Evolutionary conservation across 345 rosid genomes (phyloP), one percentile per base, ranked within the genome.

Genomic region (Populus simonii): DNA sequence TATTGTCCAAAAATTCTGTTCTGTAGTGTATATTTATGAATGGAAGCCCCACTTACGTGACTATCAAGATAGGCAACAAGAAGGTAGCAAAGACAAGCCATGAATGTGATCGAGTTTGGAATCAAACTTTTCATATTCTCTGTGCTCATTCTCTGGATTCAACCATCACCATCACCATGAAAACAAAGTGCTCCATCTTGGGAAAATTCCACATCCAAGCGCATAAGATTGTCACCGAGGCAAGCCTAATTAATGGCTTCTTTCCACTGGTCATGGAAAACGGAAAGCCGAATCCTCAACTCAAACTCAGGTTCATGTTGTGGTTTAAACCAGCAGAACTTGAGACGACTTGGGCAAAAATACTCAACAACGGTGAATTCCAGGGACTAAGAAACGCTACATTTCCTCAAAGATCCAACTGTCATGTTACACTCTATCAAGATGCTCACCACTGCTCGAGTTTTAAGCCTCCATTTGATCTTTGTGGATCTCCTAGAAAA

Each of bases 321-420:
- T 92, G 97, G 94, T 94, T 92, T 81, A 94, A 89, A 83, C 95
- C 97, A 27, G 97, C 95, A 55, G 88, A 84, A 70, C 70, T 81
- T 55, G 97, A 93, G 80, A 89, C 80, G 2, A 86, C 83, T 27
- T 93, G 98, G 97, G 68, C 83, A 11, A 81, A 78, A 66, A 25
- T 90, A 47, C 70, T 89, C 7, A 45, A 49, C 12, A 74, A 66
- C n/a, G 87, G 85, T 61, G 83, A 86, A 61, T 92, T 87, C 78
- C 81, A 86, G 63, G 95, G 97, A n/a, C 78, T 92, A 6, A 83
- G 81, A 39, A 90, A 90, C 75, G 89, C 93, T n/a, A 80, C 89
- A 35, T 93, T 93, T 80, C 97, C 94, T 39, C 94, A 82, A 67
- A 78, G 98, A 76, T 85, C 97, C 18, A 81, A 90, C 43, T 93